These are phyloP conservation scores for Hamigera avellanea DNA, from an alignment of 495 filamentous ascomycete genomes.

Conservation along the genomic window DNA sequence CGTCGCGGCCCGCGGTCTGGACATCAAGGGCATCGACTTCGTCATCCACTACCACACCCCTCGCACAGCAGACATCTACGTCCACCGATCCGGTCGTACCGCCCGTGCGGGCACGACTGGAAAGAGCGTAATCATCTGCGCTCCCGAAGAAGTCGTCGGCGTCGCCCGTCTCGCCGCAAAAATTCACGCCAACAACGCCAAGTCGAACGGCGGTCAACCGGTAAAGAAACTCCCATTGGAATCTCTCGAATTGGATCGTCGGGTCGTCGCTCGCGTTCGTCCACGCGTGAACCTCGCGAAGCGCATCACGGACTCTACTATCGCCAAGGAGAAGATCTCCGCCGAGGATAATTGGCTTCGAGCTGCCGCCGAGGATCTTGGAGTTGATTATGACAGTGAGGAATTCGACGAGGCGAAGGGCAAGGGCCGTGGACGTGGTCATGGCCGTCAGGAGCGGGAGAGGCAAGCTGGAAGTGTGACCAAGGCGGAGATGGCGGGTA, in stretches of 20 bases:
- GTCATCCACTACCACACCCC: conserved; percentile 94
- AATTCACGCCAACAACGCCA: conserved; percentile 54
- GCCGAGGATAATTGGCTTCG: conserved; percentile 78
- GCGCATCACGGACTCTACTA: conserved; percentile 65
- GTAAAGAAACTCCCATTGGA: conserved; percentile 52
- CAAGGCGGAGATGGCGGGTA: conserved; percentile 54
- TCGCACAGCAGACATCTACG: conserved; percentile 81
- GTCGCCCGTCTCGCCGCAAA: conserved; percentile 77
- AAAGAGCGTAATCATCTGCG: conserved; percentile 74
- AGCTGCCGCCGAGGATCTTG: conserved; percentile 81
- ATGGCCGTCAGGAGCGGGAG: conserved; percentile 64
- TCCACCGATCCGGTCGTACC: conserved; percentile 91
- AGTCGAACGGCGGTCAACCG: conserved; percentile 22
- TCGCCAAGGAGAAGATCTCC: conserved; percentile 78
- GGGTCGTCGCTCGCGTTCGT: conserved; percentile 62
- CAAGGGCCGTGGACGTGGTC: conserved; percentile 52
- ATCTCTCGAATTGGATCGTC: conserved; percentile 73
- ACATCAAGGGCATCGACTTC: conserved; percentile 78
- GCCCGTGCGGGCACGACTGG: conserved; percentile 71
- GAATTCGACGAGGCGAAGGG: conserved; percentile 57
- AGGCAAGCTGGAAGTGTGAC: conserved; percentile 53
- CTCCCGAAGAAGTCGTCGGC: conserved; percentile 79
- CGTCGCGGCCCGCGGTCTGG: conserved; percentile 90
- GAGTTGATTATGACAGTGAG: conserved; percentile 86
- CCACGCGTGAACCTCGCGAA: conserved; percentile 66